Evolutionary conservation across 2,329 filamentous ascomycete genomes (phyloP).

Genomic region (Alternaria arbusti): DNA sequence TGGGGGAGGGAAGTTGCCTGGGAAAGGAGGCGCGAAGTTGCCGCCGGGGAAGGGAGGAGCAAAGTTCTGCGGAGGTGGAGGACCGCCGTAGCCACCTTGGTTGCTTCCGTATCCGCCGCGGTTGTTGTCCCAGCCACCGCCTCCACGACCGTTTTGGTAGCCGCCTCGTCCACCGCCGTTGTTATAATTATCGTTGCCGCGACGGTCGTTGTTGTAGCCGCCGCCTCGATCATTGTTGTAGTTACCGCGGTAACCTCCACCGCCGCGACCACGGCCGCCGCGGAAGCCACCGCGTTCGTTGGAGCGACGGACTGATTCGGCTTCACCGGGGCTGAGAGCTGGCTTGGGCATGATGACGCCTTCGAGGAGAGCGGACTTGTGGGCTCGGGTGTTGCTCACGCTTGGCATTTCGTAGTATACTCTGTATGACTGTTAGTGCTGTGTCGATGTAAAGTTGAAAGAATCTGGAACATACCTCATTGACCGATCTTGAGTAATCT

Average conservation of each 20-base stretch:
- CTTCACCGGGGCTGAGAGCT: slow-evolving; percentile 72
- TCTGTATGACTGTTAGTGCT: slow-evolving; percentile 56
- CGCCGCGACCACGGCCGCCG: slow-evolving; percentile 26
- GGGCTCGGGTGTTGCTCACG: slow-evolving; percentile 64
- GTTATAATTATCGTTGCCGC: slow-evolving; percentile 27
- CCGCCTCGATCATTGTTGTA: slow-evolving; percentile 27
- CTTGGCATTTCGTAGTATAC: slow-evolving; percentile 86
- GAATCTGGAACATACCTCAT: slow-evolving; percentile 68
- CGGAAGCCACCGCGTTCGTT: slow-evolving; percentile 62
- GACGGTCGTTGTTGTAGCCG: slow-evolving; percentile 48
- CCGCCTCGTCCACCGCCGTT: slow-evolving; percentile 36
- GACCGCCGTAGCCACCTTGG: slow-evolving; percentile 28
- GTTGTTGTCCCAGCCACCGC: slow-evolving; percentile 15
- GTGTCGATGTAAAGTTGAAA: neutral
- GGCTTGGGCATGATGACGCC: slow-evolving; percentile 77
- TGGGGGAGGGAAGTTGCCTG: slow-evolving; percentile 37
- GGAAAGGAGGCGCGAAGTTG: slow-evolving; percentile 28
- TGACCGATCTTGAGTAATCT: slow-evolving; percentile 66
- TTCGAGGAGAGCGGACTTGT: slow-evolving; percentile 93
- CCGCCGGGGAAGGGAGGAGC: slow-evolving; percentile 33
- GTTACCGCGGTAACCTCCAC: slow-evolving; percentile 43
- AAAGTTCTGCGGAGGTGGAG: slow-evolving; percentile 13
- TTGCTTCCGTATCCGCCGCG: slow-evolving; percentile 27
- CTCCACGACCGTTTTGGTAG: slow-evolving; percentile 24
- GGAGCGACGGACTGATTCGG: slow-evolving; percentile 67